Base-by-base conservation (phyloP, 768 basidiomycete genomes). In the Tylopilus cervinicoccineus region DNA sequence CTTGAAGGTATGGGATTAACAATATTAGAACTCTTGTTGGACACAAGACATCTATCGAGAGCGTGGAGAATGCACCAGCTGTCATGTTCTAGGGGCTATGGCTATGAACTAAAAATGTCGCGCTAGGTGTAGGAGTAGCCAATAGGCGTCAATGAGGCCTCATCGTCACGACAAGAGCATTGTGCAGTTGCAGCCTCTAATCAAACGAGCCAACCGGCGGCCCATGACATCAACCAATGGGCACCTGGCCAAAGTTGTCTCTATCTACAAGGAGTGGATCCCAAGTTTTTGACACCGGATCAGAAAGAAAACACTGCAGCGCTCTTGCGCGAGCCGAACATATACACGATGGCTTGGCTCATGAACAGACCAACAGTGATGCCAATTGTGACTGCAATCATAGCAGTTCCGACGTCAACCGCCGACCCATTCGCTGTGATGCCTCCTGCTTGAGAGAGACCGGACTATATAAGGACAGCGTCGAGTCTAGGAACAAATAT, bases 21-120 rank as follows among this genome's bases (percentile, higher is more conserved):
- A 98, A 99, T 66, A 99, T 99, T 58, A 77, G 96, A 56, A 93
- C 94, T 14, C 75, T 99, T 32, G 90, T 99, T 38, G 96, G 96
- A 14, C 96, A 99, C 76, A 99, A 98, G 73, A 91, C 91, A 11
- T 84, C 91, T 39, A 80, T 96, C 61, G 93, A 93, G 54, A 79
- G 76, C 42, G 86, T 96, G 52, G 92, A 93, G 69, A 86, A 83
- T 63, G 85, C 91, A 22, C 81, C 93, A 0, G 93, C 94, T 6
- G 93, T 96, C 14, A 82, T 91, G 73, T 88, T 96, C 73, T 94
- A 83, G 68, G 48, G 52, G 42, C 29, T 32, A 33, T 33, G 47
- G 51, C 51, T n/a, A n/a, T n/a, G n/a, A n/a, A 56, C 49, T 43
- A 46, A 45, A 38, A 48, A 31, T 22, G 14, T 31, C 24, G 22